Evolutionary conservation across 805 yeast genomes (phyloP).

Genomic region (Ogataea neopini): DNA sequence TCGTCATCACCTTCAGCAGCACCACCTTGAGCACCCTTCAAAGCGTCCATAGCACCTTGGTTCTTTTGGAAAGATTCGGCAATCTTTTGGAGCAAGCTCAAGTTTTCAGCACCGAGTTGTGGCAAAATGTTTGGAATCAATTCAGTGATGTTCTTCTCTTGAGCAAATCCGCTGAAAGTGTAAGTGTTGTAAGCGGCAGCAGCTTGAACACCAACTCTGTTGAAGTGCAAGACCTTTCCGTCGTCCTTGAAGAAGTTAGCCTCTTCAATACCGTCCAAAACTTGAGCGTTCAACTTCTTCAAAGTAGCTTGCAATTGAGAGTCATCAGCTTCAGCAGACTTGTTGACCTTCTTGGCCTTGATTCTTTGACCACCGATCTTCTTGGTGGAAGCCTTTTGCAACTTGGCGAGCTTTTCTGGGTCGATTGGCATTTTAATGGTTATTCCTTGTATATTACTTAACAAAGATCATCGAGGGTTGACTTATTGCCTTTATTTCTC

Average conservation of each 20-base stretch:
- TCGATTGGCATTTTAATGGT: constrained; percentile 71
- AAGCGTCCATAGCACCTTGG: constrained; percentile 41
- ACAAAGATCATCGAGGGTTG: neutral
- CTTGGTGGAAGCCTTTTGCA: constrained; percentile 81
- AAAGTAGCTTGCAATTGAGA: constrained; percentile 86
- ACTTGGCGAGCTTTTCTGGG: constrained; percentile 91
- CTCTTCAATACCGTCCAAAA: constrained; percentile 88
- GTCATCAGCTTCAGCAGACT: constrained; percentile 78
- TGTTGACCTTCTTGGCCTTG: constrained; percentile 76
- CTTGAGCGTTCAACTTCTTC: constrained; percentile 86
- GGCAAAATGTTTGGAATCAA: constrained; percentile 93
- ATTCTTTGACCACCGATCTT: constrained; percentile 89
- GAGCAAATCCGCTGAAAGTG: constrained; percentile 93
- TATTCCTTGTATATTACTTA: neutral
- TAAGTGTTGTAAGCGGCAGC: constrained; percentile 88
- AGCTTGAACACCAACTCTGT: constrained; percentile 94
- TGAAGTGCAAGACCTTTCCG: constrained; percentile 93
- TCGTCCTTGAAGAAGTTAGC: constrained; percentile 97
- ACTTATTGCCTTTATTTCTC: constrained; percentile 2
- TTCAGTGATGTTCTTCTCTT: constrained; percentile 88
- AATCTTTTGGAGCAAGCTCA: constrained; percentile 82
- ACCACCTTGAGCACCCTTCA: constrained; percentile 35
- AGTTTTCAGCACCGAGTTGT: constrained; percentile 95
- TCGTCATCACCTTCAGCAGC: constrained; percentile 63
- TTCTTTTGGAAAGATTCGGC: constrained; percentile 82